Evolutionary conservation across 129 eudicot genomes (phyloP).

Genomic region (Chrysanthemum lavandulifolium): DNA sequence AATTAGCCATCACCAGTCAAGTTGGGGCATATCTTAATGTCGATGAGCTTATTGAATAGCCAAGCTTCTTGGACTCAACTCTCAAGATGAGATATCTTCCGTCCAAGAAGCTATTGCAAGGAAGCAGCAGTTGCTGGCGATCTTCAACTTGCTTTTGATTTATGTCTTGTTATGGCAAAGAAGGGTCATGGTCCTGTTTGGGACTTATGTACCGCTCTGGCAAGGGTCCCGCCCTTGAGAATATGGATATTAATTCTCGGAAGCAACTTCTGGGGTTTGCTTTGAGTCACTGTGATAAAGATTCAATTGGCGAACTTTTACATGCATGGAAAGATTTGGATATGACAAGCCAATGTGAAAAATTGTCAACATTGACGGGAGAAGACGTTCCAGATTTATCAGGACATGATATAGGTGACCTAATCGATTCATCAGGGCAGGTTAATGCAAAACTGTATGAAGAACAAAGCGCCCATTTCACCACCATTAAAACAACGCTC

Average conservation of each 20-base stretch:
- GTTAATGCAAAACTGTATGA: constrained; percentile 27
- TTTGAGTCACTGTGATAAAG: constrained; percentile 94
- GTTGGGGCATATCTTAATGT: constrained; percentile 80
- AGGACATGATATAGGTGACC: constrained; percentile 37
- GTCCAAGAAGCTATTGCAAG: constrained; percentile 98
- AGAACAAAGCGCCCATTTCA: constrained; percentile 38
- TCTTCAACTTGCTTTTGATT: constrained; percentile 88
- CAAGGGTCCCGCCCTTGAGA: constrained; percentile 91
- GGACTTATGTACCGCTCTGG: constrained; percentile 97
- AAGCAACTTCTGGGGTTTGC: constrained; percentile 94
- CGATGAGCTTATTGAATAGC: constrained; percentile 86
- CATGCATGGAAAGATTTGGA: constrained; percentile 96
- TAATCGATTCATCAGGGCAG: constrained; percentile 48
- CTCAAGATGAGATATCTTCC: constrained; percentile 82
- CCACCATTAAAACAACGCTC: constrained; percentile 43
- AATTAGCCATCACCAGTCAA: constrained; percentile 82
- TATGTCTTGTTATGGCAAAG: constrained; percentile 80
- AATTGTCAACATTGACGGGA: constrained; percentile 51
- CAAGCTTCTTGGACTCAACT: constrained; percentile 87
- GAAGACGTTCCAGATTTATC: constrained; percentile 52
- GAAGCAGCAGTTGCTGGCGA: constrained; percentile 99
- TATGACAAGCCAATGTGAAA: constrained; percentile 75
- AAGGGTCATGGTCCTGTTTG: constrained; percentile 92
- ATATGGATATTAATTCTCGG: constrained; percentile 67
- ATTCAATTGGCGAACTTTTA: constrained; percentile 85